A percentile compares a stretch with the other conserved stretches of the same genome.
These are phyloP conservation scores for Zasmidium citrigriseum DNA, from an alignment of 2,329 filamentous ascomycete species.

Conservation along the genomic window DNA sequence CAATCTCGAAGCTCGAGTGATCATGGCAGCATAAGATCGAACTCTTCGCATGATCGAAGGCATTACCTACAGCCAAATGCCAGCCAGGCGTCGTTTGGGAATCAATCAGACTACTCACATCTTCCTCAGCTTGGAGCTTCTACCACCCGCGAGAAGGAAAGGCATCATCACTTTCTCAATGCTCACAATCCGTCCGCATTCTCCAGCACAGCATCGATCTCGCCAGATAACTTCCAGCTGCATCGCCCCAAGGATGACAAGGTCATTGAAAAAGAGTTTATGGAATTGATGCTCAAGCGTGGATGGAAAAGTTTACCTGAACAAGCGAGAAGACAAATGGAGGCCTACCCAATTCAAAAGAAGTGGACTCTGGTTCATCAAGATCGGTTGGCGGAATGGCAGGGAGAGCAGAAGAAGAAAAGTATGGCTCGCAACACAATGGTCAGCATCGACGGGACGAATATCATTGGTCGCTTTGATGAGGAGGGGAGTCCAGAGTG, in stretches of 20 bases:
- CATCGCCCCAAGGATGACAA: slow-evolving; percentile 76
- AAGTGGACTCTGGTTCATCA: slow-evolving; percentile 98
- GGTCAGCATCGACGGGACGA: slow-evolving; percentile 61
- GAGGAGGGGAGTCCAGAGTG: slow-evolving; percentile 96
- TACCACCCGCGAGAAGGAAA: slow-evolving; percentile 39
- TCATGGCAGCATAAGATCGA: slow-evolving; percentile 65
- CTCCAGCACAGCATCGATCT: slow-evolving; percentile 51
- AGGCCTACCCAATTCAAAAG: slow-evolving; percentile 89
- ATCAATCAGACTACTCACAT: slow-evolving; percentile 42
- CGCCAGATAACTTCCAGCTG: slow-evolving; percentile 61
- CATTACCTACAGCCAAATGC: slow-evolving; percentile 51
- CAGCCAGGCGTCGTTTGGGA: slow-evolving; percentile 52
- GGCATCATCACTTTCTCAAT: slow-evolving; percentile 41
- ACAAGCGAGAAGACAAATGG: slow-evolving; percentile 91
- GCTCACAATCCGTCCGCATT: slow-evolving; percentile 48
- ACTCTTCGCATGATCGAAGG: slow-evolving; percentile 58
- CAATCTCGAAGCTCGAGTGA: slow-evolving; percentile 44
- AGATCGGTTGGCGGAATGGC: slow-evolving; percentile 88
- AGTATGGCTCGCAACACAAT: slow-evolving; percentile 68
- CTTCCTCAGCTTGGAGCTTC: slow-evolving; percentile 38
- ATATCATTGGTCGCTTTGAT: slow-evolving; percentile 74
- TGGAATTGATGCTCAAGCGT: slow-evolving; percentile 93
- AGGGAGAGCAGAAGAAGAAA: slow-evolving; percentile 88
- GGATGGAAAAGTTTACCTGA: slow-evolving; percentile 97
- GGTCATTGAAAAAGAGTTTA: slow-evolving; percentile 86